Base-by-base conservation (phyloP, 495 filamentous ascomycete genomes). In the Gamarada debralockiae region DNA sequence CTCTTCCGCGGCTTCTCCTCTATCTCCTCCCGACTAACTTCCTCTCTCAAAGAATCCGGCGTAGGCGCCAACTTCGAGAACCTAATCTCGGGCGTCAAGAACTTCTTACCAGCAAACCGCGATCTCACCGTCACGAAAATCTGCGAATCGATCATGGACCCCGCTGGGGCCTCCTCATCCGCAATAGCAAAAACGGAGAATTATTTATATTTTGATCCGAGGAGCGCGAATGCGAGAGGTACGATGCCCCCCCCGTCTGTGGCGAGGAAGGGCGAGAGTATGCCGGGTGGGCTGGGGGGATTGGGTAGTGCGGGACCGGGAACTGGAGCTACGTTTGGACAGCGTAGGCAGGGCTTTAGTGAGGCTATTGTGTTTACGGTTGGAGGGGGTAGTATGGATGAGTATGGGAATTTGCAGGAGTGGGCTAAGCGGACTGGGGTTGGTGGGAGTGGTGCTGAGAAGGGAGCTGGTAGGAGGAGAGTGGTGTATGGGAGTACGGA, bases 151-250 rank as follows among this genome's bases (percentile, higher is more conserved):
- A 84, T 99, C 63, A 99, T 99, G 95, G 95, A 99, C 65, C 95
- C 95, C 0, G 77, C 89, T 33, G 77, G 86, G 9, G 92, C 95
- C 1, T 90, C 88, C 12, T 90, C 89, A 2, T 90, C 85, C 18
- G 95, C 95, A 12, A 92, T 99, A 54, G 87, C 90, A 52, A 97
- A 96, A 73, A 97, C 95, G 4, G 95, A 99, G 63, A 87, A 86
- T 61, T 99, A 97, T 63, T 85, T 97, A n/a, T 97, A 97, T 74
- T 97, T 97, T 63, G 95, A 99, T 67, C 95, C 95, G 2, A 81
- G 92, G 37, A 92, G 85, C 59, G 86, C 92, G 20, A 95, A 93
- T 61, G 92, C 95, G 0, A 82, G 95, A 27, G 92, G 93, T 14
- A 92, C 85, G n/a, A 92, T 96, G 78, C 87, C 86, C 39, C 87